Percentiles rank a stretch among this genome's conserved stretches.
phyloP scores from a whole-genome alignment of 164 flowering plant species.

The Vitis rotundifolia region DNA sequence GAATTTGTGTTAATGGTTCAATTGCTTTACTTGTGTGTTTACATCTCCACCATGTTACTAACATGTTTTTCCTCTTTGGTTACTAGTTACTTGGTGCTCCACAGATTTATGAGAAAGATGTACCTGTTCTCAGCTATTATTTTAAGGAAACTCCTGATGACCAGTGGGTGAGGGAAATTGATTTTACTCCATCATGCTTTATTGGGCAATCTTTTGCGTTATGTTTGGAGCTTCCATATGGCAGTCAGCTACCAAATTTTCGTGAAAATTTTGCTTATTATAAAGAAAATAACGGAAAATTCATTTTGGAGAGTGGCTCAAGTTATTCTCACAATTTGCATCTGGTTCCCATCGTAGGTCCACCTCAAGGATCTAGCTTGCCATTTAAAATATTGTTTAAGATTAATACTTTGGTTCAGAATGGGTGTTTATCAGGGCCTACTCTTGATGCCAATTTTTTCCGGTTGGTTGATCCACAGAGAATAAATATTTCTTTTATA shows the following conservation, averaged over 20 bases:
- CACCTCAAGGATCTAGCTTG: constrained; percentile 36
- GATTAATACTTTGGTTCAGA: constrained; percentile 68
- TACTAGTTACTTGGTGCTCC: constrained; percentile 70
- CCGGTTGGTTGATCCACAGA: constrained; percentile 52
- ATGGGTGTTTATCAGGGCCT: constrained; percentile 72
- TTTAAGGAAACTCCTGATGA: constrained; percentile 48
- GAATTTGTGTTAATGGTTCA: not conserved
- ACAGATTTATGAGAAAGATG: constrained; percentile 50
- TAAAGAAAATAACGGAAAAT: constrained; percentile 39
- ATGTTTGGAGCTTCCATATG: constrained; percentile 66
- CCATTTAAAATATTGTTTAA: constrained; percentile 68
- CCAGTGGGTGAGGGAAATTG: constrained; percentile 69
- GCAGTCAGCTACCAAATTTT: constrained; percentile 47
- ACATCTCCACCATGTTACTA: not conserved
- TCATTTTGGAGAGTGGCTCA: constrained; percentile 38
- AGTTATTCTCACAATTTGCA: constrained; percentile 38
- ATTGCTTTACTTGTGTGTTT: not conserved
- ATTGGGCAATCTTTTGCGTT: constrained; percentile 85
- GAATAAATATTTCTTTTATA: constrained; percentile 27
- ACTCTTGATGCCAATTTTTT: constrained; percentile 52
- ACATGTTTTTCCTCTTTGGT: not conserved
- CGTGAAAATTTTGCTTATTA: constrained; percentile 42
- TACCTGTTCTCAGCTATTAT: constrained; percentile 36
- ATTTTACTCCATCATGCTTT: constrained; percentile 56
- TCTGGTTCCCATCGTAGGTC: constrained; percentile 68